Evolutionary conservation across 495 filamentous ascomycete species (phyloP).

Genomic region (Saxispiralis lemnorum): DNA sequence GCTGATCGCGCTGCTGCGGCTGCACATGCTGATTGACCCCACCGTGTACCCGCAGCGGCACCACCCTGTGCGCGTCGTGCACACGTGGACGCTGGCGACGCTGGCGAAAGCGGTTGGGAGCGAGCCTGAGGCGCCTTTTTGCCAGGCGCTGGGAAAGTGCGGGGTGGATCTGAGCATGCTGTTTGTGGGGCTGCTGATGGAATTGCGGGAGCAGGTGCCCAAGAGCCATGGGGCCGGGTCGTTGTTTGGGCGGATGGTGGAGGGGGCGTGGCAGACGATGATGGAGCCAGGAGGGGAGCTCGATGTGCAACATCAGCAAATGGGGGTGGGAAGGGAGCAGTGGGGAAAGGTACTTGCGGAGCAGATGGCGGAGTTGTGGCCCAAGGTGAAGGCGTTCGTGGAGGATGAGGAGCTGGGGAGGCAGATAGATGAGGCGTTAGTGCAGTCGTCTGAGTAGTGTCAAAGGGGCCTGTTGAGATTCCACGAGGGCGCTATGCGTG

Average conservation of each 20-base stretch:
- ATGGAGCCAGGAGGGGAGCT: constrained; percentile 3
- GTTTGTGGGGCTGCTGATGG: constrained; percentile 17
- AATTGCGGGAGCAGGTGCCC: constrained; percentile 15
- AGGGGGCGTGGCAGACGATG: constrained; percentile 9
- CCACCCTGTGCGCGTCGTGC: constrained; percentile 24
- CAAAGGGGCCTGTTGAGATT: too few relatives aligned
- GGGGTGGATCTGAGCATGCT: constrained; percentile 19
- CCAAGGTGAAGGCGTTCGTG: constrained; percentile 1
- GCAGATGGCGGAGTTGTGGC: constrained; percentile 2
- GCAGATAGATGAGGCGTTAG: constrained; percentile 2
- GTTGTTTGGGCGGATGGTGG: constrained; percentile 19
- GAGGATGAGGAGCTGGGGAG: not conserved
- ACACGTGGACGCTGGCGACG: constrained; percentile 22
- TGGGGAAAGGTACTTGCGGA: not conserved
- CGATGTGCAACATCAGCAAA: not conserved
- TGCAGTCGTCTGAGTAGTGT: not conserved
- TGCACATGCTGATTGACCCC: constrained; percentile 20
- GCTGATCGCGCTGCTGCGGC: not conserved
- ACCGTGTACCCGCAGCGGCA: constrained; percentile 17
- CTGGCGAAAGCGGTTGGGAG: constrained; percentile 17
- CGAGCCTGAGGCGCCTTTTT: constrained; percentile 4
- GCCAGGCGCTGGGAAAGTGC: constrained; percentile 3
- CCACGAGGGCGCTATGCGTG: too few relatives aligned
- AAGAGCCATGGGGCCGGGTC: constrained; percentile 21
- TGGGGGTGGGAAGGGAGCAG: not conserved